A percentile compares a stretch with the other conserved stretches of the same genome.
Conservation (phyloP, 2,329 filamentous ascomycete species). For the Rugonectria rugulosa region DNA sequence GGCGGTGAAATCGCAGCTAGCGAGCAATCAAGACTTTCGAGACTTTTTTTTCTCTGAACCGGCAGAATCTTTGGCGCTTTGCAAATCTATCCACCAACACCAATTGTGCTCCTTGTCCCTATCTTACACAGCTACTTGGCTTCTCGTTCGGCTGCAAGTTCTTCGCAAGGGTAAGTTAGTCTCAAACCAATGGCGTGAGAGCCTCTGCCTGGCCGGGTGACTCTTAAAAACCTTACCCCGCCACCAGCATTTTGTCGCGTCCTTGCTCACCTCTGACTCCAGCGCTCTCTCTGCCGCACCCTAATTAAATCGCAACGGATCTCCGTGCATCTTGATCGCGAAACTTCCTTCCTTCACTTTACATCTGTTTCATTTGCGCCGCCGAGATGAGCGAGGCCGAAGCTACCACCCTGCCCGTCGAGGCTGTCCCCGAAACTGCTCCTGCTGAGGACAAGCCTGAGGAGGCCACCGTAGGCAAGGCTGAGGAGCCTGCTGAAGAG, state of each 20-base stretch:
- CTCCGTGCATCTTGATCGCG: slow-evolving; percentile 9
- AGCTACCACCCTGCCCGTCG: slow-evolving; percentile 49
- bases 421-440: slow-evolving; percentile 42
- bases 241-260: slow-evolving; percentile 39
- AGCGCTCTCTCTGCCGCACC: too few relatives aligned
- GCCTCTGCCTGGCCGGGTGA: slow-evolving; percentile 32
- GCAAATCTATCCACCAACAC: slow-evolving; percentile 13
- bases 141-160: background rate
- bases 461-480: slow-evolving; percentile 37
- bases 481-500: slow-evolving; percentile 38
- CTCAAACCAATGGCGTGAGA: slow-evolving; percentile 4
- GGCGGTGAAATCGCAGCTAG: slow-evolving; percentile 42
- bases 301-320: slow-evolving; percentile 7
- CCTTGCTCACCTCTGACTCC: slow-evolving; percentile 24
- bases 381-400: slow-evolving; percentile 50
- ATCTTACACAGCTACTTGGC: background rate
- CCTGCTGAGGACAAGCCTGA: slow-evolving; percentile 41
- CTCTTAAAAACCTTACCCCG: slow-evolving; percentile 37
- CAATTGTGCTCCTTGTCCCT: slow-evolving; percentile 18
- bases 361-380: slow-evolving; percentile 18
- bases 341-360: slow-evolving; percentile 19
- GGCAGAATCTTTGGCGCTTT: slow-evolving; percentile 39
- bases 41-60: slow-evolving; percentile 34
- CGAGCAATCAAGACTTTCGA: slow-evolving; percentile 28
- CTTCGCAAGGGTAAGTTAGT: slow-evolving; percentile 19